Base-by-base conservation (phyloP, 768 basidiomycete genomes). In the Tephrocybe sp. region DNA sequence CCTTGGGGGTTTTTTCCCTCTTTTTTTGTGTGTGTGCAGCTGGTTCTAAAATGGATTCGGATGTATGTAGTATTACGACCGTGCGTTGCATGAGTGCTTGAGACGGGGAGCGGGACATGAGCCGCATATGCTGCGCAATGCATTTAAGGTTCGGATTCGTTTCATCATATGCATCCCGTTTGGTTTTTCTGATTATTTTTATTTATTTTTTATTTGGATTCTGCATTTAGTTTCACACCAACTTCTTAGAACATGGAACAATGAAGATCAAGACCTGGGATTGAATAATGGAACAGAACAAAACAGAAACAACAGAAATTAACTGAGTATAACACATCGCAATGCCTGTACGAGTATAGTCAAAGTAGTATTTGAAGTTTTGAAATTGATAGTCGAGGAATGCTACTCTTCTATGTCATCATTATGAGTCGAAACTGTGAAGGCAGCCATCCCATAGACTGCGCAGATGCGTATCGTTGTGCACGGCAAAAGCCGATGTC, bases 91-190 rank as follows among this genome's bases (percentile, higher is more conserved):
- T 53, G 76, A 78, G 53, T 78, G 76, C 47, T 48, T 76, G 62
- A 67, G 64, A 48, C 61, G 67, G 2, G 76, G 75, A 14, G 66
- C 72, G 12, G 76, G 72, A 0, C 76, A 78, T 53, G 74, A 78
- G 60, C 76, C 76, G 0, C 76, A 78, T 62, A 76, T 76, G 72
- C 60, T 77, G 22, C 66, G 68, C 20, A 53, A 53, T 35, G 56
- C 56, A n/a, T 54, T 57, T 32, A 57, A 57, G 34, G 52, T 57
- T 9, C 16, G 49, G 16, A 41, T 22, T 17, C 1, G 9, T n/a
- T n/a, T 19, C 12, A 17, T n/a, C n/a, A n/a, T n/a, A n/a, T n/a
- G n/a, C n/a, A n/a, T n/a, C n/a, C n/a, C n/a, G n/a, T n/a, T n/a
- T n/a, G n/a, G n/a, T n/a, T n/a, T n/a, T n/a, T n/a, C n/a, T 30